These are phyloP conservation scores for Candida sanyaensis DNA, from an alignment of 1,139 yeast species.

Conservation along the genomic window DNA sequence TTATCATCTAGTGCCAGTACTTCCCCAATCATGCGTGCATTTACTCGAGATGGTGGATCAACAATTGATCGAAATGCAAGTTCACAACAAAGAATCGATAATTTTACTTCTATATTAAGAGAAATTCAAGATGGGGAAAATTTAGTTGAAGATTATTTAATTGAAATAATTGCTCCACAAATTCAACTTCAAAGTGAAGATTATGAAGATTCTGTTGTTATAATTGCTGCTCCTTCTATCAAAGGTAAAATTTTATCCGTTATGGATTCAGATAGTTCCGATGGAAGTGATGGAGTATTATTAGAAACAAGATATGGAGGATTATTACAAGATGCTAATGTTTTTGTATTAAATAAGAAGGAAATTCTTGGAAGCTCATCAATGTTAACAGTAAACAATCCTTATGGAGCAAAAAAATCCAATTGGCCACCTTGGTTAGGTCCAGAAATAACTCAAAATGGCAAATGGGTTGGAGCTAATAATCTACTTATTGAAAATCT, in stretches of 20 bases:
- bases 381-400: conserved; percentile 22
- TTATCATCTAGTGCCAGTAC: conserved; percentile 5
- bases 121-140: conserved; percentile 40
- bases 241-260: conserved; percentile 43
- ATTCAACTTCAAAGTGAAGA: conserved; percentile 74
- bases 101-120: conserved; percentile 56
- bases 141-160: conserved; percentile 62
- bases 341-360: conserved; percentile 38
- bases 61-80: conserved; percentile 11
- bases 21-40: conserved; percentile 3
- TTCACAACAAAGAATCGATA: conserved; percentile 29
- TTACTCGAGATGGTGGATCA: background rate
- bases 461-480: conserved; percentile 37
- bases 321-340: conserved; percentile 38
- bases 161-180: conserved; percentile 83
- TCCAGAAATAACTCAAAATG: conserved; percentile 41
- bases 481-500: conserved; percentile 40
- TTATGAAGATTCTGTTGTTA: conserved; percentile 62
- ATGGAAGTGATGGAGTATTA: conserved; percentile 25
- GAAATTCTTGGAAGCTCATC: conserved; percentile 14
- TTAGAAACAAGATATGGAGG: conserved; percentile 42
- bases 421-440: conserved; percentile 55
- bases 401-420: conserved; percentile 40
- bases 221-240: conserved; percentile 40
- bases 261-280: conserved; percentile 23